Evolutionary conservation across 768 basidiomycete genomes (phyloP).

Genomic region (Antrodiella citrinella): DNA sequence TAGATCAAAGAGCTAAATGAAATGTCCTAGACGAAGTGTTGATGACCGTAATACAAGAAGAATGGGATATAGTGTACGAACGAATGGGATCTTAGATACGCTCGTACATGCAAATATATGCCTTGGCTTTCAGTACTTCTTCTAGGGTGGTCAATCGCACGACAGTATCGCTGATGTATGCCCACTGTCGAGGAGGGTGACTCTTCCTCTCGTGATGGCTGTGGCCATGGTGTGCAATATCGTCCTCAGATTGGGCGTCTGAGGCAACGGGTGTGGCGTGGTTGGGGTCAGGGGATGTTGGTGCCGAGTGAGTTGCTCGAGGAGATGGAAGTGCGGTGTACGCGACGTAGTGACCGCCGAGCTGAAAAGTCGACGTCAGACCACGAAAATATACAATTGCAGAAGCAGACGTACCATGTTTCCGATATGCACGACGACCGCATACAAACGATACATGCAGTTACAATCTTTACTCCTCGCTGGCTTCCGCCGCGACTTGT

Average conservation of each 20-base stretch:
- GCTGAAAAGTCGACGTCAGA: conserved; percentile 28
- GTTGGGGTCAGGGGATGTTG: conserved; percentile 1
- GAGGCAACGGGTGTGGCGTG: conserved; percentile 12
- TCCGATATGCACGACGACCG: conserved; percentile 81
- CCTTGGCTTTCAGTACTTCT: conserved; percentile 85
- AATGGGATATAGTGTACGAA: not conserved
- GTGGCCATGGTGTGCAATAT: conserved; percentile 3
- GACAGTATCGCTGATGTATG: conserved; percentile 83
- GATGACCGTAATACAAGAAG: not conserved
- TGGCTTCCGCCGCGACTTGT: conserved; percentile 17
- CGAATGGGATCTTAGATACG: conserved; percentile 33
- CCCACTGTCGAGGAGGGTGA: conserved; percentile 68
- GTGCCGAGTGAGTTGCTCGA: not conserved
- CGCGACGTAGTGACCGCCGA: conserved; percentile 86
- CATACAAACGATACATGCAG: conserved; percentile 66
- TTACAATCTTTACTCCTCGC: conserved; percentile 21
- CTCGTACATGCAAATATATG: conserved; percentile 93
- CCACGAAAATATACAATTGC: not conserved
- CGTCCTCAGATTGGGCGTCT: too few relatives aligned
- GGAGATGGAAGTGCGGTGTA: conserved; percentile 65
- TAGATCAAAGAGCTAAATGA: too few relatives aligned
- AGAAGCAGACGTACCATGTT: conserved; percentile 56
- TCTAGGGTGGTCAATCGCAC: conserved; percentile 78
- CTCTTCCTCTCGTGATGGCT: conserved; percentile 8
- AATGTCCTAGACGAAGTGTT: not conserved